Evolutionary conservation across 495 filamentous ascomycete genomes (phyloP).

Genomic region (Pseudoneurospora amorphoporcata): DNA sequence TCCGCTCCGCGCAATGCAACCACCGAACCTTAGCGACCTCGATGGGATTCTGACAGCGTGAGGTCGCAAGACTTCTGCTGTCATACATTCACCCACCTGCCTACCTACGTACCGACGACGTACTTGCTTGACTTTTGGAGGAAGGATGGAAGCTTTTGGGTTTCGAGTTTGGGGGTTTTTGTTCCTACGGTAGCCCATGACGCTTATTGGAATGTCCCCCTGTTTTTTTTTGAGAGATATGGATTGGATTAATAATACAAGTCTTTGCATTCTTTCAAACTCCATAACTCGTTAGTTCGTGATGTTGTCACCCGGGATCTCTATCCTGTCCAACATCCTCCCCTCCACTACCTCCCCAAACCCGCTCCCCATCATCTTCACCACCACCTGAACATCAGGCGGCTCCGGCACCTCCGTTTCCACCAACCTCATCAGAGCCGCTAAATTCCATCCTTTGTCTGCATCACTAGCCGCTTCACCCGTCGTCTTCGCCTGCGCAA

Average conservation of each 20-base stretch:
- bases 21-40: not conserved
- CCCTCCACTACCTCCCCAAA: slow-evolving; percentile 25
- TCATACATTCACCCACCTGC: not conserved
- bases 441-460: slow-evolving; percentile 11
- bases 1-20: not conserved
- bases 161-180: not conserved
- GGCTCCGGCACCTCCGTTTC: slow-evolving; percentile 13
- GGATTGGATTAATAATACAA: not conserved
- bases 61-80: not conserved
- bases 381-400: slow-evolving; percentile 29
- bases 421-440: slow-evolving; percentile 4
- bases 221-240: not conserved
- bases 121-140: not conserved
- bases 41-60: not conserved
- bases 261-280: slow-evolving; percentile 1
- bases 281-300: not conserved
- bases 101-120: not conserved
- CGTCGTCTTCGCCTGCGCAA: slow-evolving; percentile 38
- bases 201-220: not conserved
- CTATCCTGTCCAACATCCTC: not conserved
- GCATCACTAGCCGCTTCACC: slow-evolving; percentile 26
- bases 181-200: not conserved
- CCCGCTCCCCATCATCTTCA: slow-evolving; percentile 23
- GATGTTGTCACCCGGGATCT: not conserved
- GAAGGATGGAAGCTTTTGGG: not conserved